Evolutionary conservation across 179 eudicot genomes (phyloP).

Genomic region (Spergularia azorica): DNA sequence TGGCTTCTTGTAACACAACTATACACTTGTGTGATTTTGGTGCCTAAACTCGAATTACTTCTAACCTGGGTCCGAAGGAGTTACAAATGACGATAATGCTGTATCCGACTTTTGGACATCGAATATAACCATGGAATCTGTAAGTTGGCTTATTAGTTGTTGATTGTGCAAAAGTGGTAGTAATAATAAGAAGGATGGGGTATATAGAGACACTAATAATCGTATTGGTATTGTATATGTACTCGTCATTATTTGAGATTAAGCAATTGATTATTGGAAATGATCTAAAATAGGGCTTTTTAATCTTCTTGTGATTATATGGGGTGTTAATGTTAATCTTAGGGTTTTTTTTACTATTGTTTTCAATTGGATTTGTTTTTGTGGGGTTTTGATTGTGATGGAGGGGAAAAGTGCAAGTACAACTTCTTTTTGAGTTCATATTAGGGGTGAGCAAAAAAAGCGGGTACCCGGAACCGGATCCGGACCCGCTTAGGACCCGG

Average conservation of each 20-base stretch:
- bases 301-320: too few relatives aligned
- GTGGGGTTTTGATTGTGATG: neutral
- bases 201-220: neutral
- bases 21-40: slow-evolving; percentile 78
- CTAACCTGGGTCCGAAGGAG: neutral
- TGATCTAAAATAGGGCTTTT: neutral
- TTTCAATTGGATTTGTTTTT: neutral
- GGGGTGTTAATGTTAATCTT: too few relatives aligned
- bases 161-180: slow-evolving; percentile 3
- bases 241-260: neutral
- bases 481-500: too few relatives aligned
- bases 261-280: neutral
- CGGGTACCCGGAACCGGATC: too few relatives aligned
- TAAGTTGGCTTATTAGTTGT: neutral
- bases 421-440: neutral
- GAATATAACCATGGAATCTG: neutral
- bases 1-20: slow-evolving; percentile 43
- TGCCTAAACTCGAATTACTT: slow-evolving; percentile 14
- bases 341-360: neutral
- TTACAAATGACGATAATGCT: neutral
- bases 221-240: neutral
- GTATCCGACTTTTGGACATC: neutral
- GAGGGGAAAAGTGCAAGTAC: neutral
- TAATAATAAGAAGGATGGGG: neutral
- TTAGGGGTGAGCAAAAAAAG: too few relatives aligned